phyloP scores from a whole-genome alignment of 108 stramenopile genomes.

The Nitzschia palea region DNA sequence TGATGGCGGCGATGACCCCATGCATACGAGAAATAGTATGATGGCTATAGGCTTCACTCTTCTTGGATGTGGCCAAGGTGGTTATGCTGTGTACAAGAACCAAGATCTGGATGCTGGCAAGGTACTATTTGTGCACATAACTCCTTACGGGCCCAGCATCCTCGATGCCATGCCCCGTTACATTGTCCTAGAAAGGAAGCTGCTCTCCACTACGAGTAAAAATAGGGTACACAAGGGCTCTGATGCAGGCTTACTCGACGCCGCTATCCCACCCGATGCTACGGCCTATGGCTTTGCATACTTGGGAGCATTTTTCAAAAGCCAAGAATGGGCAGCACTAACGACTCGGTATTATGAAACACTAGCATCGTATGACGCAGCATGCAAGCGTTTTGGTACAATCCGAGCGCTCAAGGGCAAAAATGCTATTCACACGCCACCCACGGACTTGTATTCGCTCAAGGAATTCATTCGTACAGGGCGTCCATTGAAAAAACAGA shows the following conservation, averaged over 20 bases:
- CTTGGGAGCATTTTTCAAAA: conserved; percentile 71
- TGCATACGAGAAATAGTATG: conserved; percentile 18
- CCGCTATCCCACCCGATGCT: conserved; percentile 21
- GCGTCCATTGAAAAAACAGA: conserved; percentile 26
- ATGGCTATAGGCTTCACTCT: conserved; percentile 29
- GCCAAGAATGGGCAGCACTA: conserved; percentile 68
- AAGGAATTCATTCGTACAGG: conserved; percentile 58
- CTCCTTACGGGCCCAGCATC: conserved; percentile 75
- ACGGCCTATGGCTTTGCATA: conserved; percentile 41
- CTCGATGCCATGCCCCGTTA: conserved; percentile 66
- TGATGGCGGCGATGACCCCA: conserved; percentile 48
- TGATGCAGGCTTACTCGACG: too few relatives aligned
- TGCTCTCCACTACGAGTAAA: background rate
- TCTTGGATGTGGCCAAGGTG: conserved; percentile 48
- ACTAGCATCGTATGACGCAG: conserved; percentile 44
- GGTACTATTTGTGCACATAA: conserved; percentile 53
- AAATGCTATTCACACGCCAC: conserved; percentile 36
- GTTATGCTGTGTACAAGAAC: conserved; percentile 61
- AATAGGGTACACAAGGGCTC: background rate
- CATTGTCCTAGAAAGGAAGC: conserved; percentile 49
- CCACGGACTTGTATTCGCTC: conserved; percentile 53
- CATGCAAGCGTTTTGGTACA: conserved; percentile 52
- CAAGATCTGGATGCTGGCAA: background rate
- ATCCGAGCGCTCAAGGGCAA: conserved; percentile 14
- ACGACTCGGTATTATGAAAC: conserved; percentile 51